Percentiles rank a stretch among this genome's conserved stretches.
These are phyloP conservation scores for Diplotaxis tenuifolia DNA, from an alignment of 345 rosid genomes.

Conservation along the genomic window DNA sequence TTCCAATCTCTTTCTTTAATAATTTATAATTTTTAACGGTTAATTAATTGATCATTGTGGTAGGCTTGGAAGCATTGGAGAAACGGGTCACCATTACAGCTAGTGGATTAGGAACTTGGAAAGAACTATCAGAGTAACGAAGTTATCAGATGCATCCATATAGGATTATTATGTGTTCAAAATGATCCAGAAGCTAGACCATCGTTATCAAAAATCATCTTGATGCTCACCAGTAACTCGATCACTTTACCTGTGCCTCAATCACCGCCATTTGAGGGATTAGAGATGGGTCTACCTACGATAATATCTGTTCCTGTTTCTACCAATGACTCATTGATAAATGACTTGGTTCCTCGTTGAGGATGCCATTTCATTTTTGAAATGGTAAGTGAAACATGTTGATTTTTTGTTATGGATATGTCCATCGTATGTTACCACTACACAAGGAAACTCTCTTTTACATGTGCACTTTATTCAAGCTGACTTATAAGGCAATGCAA, in stretches of 20 bases:
- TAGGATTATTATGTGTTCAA: conserved; percentile 48
- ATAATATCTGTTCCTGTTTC: neutral
- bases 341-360: conserved; percentile 20
- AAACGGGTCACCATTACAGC: conserved; percentile 36
- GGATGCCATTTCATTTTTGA: neutral
- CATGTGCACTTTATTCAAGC: too few relatives aligned
- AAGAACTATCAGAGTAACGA: conserved; percentile 33
- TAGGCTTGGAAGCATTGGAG: conserved; percentile 50
- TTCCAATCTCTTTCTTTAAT: neutral
- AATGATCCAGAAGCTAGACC: conserved; percentile 44
- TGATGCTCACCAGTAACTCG: conserved; percentile 38
- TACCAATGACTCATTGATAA: neutral
- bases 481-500: too few relatives aligned
- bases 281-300: neutral
- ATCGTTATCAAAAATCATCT: conserved; percentile 16
- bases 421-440: neutral
- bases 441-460: neutral
- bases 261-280: conserved; percentile 16
- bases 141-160: conserved; percentile 47
- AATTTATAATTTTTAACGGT: too few relatives aligned
- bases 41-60: neutral
- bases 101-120: conserved; percentile 35
- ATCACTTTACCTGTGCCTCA: conserved; percentile 30
- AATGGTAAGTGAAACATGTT: neutral
- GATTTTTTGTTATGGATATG: neutral